Evolutionary conservation across 371 early-diverging fungal species (phyloP).

Genomic region (Smittium culicis): DNA sequence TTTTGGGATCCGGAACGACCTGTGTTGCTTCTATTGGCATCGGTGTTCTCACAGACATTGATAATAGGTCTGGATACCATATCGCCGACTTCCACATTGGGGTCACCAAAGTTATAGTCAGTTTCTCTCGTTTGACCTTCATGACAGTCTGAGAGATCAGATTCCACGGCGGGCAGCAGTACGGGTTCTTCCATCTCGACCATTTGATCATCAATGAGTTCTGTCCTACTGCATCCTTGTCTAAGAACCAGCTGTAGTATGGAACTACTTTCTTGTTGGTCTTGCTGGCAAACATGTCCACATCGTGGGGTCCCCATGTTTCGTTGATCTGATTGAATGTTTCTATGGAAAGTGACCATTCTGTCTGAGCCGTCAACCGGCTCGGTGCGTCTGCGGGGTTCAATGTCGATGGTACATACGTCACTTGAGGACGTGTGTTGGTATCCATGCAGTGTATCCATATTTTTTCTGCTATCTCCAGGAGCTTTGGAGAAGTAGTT

Average conservation of each 20-base stretch:
- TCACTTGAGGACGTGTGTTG: neutral
- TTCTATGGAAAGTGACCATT: constrained; percentile 1
- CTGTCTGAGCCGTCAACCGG: constrained; percentile 5
- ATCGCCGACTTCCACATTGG: constrained; percentile 4
- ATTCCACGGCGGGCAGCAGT: constrained; percentile 21
- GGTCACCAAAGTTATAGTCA: constrained; percentile 5
- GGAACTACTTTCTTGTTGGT: constrained; percentile 9
- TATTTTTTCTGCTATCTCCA: neutral
- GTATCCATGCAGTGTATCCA: neutral
- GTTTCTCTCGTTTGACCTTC: constrained; percentile 14
- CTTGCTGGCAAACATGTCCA: constrained; percentile 27
- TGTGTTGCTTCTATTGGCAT: neutral
- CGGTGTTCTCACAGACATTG: neutral
- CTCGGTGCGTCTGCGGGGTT: constrained; percentile 10
- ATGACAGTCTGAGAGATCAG: constrained; percentile 18
- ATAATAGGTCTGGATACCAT: neutral
- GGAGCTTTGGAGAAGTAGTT: neutral
- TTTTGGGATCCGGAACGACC: neutral
- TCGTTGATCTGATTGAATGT: neutral
- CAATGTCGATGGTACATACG: neutral
- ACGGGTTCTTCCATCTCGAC: constrained; percentile 13
- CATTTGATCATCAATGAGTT: constrained; percentile 26
- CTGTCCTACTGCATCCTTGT: constrained; percentile 17
- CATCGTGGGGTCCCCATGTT: neutral
- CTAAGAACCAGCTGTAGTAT: constrained; percentile 18